Percentiles rank a stretch among this genome's conserved stretches.
Evolutionary conservation across 2,329 filamentous ascomycete species (phyloP).

Genomic region (Botrytis medusae): DNA sequence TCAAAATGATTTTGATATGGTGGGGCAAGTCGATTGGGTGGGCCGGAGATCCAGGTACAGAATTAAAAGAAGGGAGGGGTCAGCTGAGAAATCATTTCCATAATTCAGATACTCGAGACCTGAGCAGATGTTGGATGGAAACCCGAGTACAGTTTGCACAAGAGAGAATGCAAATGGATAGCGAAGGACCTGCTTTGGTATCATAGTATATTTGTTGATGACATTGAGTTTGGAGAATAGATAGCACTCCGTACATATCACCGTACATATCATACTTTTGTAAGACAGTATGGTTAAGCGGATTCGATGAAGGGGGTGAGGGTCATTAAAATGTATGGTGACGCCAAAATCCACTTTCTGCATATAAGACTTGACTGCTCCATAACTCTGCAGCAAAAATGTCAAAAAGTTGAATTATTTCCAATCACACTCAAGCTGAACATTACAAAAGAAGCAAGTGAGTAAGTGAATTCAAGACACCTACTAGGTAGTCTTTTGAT

Average conservation of each 20-base stretch:
- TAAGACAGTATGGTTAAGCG: background rate
- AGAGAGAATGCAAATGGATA: too few species aligned
- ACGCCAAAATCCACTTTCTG: conserved; percentile 1
- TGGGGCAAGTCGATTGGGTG: background rate
- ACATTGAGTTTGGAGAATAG: background rate
- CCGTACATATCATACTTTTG: background rate
- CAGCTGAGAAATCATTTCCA: background rate
- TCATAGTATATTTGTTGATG: background rate
- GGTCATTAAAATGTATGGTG: conserved; percentile 7
- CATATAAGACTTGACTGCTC: background rate
- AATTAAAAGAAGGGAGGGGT: background rate
- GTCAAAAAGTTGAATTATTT: background rate
- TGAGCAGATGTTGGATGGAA: background rate
- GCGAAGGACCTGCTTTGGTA: background rate
- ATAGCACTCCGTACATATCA: background rate
- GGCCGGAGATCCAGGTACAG: conserved; percentile 16
- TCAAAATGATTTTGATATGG: conserved; percentile 1
- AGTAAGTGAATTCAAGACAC: background rate
- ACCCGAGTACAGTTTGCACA: background rate
- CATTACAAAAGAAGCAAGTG: background rate
- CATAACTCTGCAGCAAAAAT: conserved; percentile 1
- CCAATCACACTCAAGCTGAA: background rate
- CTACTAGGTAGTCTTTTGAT: background rate
- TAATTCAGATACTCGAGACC: background rate
- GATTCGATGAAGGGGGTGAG: conserved; percentile 11